These are phyloP conservation scores for Didymosphaeria variabile DNA, from an alignment of 2,329 filamentous ascomycete genomes.

Conservation along the genomic window DNA sequence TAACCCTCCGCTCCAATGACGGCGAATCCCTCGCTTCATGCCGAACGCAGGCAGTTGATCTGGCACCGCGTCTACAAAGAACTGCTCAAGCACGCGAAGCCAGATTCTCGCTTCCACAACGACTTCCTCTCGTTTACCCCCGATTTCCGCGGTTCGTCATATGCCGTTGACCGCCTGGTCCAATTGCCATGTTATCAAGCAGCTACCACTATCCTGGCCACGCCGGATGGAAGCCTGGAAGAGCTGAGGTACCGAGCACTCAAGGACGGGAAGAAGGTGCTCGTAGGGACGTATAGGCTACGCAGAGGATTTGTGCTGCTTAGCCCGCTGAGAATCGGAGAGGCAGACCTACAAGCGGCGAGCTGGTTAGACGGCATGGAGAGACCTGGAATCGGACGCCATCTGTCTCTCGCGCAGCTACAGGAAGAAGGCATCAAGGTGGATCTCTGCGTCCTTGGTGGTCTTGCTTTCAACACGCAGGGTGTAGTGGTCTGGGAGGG, in stretches of 20 bases:
- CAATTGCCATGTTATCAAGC: constrained; percentile 44
- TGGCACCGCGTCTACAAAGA: constrained; percentile 46
- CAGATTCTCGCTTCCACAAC: constrained; percentile 56
- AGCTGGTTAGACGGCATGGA: constrained; percentile 58
- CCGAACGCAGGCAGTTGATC: constrained; percentile 28
- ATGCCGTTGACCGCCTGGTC: constrained; percentile 44
- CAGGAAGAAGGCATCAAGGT: constrained; percentile 37
- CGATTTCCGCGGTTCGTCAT: constrained; percentile 52
- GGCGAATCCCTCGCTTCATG: constrained; percentile 20
- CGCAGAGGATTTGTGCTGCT: constrained; percentile 54
- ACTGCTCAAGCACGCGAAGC: constrained; percentile 51
- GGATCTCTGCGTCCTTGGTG: constrained; percentile 53
- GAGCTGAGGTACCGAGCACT: constrained; percentile 50
- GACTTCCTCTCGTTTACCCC: constrained; percentile 56
- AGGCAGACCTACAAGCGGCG: constrained; percentile 42
- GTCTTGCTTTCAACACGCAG: constrained; percentile 50
- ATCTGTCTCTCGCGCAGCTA: constrained; percentile 50
- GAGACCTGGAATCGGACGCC: constrained; percentile 45
- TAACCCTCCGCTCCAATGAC: constrained; percentile 24
- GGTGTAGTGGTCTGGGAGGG: constrained; percentile 55
- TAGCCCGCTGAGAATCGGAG: constrained; percentile 46
- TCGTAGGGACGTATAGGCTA: constrained; percentile 55
- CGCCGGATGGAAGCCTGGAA: constrained; percentile 58
- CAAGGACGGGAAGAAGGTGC: constrained; percentile 51
- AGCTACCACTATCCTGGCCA: constrained; percentile 50